Base-by-base conservation (phyloP, 2,329 filamentous ascomycete genomes). In the Fusarium sp. region DNA sequence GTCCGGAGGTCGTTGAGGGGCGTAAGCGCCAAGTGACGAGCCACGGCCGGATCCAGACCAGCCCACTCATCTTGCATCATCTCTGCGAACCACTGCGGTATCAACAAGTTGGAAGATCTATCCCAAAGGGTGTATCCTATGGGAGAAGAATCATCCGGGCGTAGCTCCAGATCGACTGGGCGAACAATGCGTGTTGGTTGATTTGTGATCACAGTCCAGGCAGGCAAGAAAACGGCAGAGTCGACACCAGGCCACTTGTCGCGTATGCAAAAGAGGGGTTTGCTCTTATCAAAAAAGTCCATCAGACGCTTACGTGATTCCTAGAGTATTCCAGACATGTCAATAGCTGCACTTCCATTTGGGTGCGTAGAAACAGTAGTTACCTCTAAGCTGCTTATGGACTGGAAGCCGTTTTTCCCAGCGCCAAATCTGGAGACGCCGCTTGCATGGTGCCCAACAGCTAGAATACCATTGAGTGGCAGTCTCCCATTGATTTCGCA, bases 401-500 rank as follows among this genome's bases (percentile, higher is more conserved):
- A 53, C 10, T 69, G 55, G 9, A 69, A 23, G 1, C 51, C 60
- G 9, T 30, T 54, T 7, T 51, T 39, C 3, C 16, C 44, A 10
- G 65, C 61, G 15, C 65, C 61, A 7, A 69, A 39, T 18, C 58
- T 47, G 9, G 10, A 54, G 6, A 69, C 37, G 0, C 61, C 55
- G 8, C 56, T 69, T 0, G 30, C 18, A 23, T 23, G 18, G 18
- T 23, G 18, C 18, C 43, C 46, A 5, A 66, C 44, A 4, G 55
- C 65, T 6, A 69, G 16, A 1, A 59, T 23, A 1, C 52, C 66
- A 34, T 69, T 69, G 1, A 69, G 52, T 13, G 66, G 66, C 1
- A 69, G 6, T 3, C 66, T 65, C 7, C 66, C 66, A 7, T 69
- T 69, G 0, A 69, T 66, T 11, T 69, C 66, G 15, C 66, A 69